Conservation (phyloP, 345 rosid species). For the Anastatica hierochuntica region DNA sequence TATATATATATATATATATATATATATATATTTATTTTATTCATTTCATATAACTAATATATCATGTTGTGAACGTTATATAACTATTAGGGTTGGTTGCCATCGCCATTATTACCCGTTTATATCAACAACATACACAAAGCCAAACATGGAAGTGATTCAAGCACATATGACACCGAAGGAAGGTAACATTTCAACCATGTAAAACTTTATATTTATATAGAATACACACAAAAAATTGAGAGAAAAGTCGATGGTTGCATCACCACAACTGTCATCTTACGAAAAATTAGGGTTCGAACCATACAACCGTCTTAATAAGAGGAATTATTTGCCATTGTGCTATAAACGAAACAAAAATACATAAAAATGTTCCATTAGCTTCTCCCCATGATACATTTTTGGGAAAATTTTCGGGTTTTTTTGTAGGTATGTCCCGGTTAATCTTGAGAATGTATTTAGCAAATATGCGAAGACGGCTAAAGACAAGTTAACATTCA, state of each 20-base stretch:
- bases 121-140: slow-evolving; percentile 63
- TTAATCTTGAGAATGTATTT: slow-evolving; percentile 51
- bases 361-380: too few relatives aligned
- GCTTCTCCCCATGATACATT: too few relatives aligned
- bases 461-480: slow-evolving; percentile 57
- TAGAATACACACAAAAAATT: neutral
- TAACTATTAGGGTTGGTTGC: slow-evolving; percentile 52
- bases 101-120: slow-evolving; percentile 55
- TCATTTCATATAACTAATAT: neutral
- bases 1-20: too few relatives aligned
- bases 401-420: too few relatives aligned
- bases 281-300: too few relatives aligned
- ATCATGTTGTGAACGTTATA: neutral
- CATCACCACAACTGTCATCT: too few relatives aligned
- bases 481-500: slow-evolving; percentile 36
- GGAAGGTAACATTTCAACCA: slow-evolving; percentile 45
- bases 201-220: neutral
- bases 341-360: too few relatives aligned
- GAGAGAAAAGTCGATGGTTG: too few relatives aligned
- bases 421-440: slow-evolving; percentile 45
- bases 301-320: too few relatives aligned
- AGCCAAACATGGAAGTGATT: slow-evolving; percentile 71
- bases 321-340: too few relatives aligned
- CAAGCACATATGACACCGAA: slow-evolving; percentile 66
- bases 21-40: too few relatives aligned